Evolutionary conservation across 2,329 filamentous ascomycete genomes (phyloP), one percentile per base, ranked within the genome.

Genomic region (Arthrobotrys musiformis): DNA sequence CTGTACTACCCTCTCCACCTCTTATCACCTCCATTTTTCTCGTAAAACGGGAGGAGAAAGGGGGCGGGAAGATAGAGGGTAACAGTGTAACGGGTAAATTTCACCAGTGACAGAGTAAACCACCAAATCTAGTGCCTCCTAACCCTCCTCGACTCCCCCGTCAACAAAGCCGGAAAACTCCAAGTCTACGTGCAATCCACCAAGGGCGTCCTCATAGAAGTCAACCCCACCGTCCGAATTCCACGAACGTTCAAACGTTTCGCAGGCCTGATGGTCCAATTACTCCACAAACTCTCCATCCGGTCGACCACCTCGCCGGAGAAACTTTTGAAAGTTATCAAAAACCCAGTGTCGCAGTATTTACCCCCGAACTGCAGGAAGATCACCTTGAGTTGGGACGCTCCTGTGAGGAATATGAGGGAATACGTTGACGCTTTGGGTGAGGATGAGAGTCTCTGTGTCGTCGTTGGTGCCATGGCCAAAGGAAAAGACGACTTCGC

Each of bases 181-280:
- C 95, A 99, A 85, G 98, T 99, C 82, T 99, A 96, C 86, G 98
- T 99, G 80, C 94, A 97, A 84, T 98, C 95, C 4, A 93, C 94
- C 80, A 97, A 97, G 85, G 94, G 95, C 62, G 94, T 98, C 37
- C 87, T 99, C 81, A 99, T 99, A 82, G 93, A 98, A 85, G 94
- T 99, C 80, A 97, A 93, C 82, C 95, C 95, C n/a, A 94, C 93
- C 7, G 95, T 99, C 73, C 93, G 95, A 82, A 98, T 99, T 80
- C 95, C 95, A 61, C 91, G 95, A 84, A 99, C 95, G 0, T 99
- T 99, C 85, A 99, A 99, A 88, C 93, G 95, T 44, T 99, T 99
- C 82, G 95, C 95, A 52, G 95, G 95, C 85, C 87, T 99, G 78
- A 99, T 99, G 95, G 95, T 99, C 67, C 95, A 99, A 85, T 88